Base-by-base conservation (phyloP, 441 rosid species). In the Bruguiera hainesii region DNA sequence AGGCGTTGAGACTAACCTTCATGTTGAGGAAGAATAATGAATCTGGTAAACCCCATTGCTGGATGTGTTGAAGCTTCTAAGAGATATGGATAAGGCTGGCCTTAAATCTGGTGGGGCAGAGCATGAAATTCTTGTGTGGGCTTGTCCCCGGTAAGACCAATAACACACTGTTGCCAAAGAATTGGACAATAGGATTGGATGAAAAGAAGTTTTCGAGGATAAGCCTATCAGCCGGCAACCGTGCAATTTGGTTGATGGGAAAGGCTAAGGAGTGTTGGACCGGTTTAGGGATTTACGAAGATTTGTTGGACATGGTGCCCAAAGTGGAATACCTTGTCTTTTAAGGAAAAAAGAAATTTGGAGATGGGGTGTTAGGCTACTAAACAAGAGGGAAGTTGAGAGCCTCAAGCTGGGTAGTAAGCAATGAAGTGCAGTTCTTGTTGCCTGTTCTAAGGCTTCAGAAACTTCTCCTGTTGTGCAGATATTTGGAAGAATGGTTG, bases 211-310 rank as follows among this genome's bases (percentile, higher is more conserved):
- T 77, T 66, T 58, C 67, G 21, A 85, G 81, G 8, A 86, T 89
- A 72, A 89, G 90, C 78, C 60, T 93, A 56, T 87, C 96, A 28
- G 91, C 87, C 39, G 85, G 96, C 83, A 90, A 91, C 83, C 98
- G 91, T 75, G 67, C 86, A 76, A 93, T 93, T 67, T 93, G 97
- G 96, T 67, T 89, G 74, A 82, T 91, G 96, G 96, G 98, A 60
- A 89, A 83, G 73, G 95, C 96, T 53, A 89, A 83, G 82, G 90
- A 85, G 71, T 93, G 96, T 96, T 86, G 95, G 97, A 91, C 96
- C 0, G 98, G 97, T 11, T 69, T 93, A 75, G 98, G 87, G 78
- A 75, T 93, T 61, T 93, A 89, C 8, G 96, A 93, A 81, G 90
- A 90, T 75, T 82, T 89, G 83, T 83, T 90, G 70, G 93, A 89